These are phyloP conservation scores for Pseudogymnoascus sp. DNA, from an alignment of 2,329 filamentous ascomycete genomes.

Conservation along the genomic window DNA sequence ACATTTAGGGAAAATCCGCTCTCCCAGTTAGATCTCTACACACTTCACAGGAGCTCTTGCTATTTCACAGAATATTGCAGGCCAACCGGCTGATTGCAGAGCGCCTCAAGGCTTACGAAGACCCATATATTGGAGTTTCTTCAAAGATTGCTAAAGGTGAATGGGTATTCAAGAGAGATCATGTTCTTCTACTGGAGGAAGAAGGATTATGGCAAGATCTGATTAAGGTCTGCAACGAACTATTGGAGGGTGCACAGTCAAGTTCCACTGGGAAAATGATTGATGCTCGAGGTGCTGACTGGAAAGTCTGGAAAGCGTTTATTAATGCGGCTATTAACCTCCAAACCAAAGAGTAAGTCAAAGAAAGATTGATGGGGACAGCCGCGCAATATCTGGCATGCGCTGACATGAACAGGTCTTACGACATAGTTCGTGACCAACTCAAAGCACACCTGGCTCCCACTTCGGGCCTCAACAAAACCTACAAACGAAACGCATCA, in stretches of 20 bases:
- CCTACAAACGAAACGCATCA: constrained; percentile 29
- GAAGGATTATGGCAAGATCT: constrained; percentile 25
- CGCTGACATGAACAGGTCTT: neutral
- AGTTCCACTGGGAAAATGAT: constrained; percentile 21
- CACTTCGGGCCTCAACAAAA: constrained; percentile 27
- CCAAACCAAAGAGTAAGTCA: constrained; percentile 20
- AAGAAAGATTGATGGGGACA: constrained; percentile 11
- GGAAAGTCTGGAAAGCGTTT: constrained; percentile 28
- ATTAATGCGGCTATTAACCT: constrained; percentile 23
- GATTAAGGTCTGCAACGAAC: constrained; percentile 20
- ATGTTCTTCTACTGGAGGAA: constrained; percentile 22
- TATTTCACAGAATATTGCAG: constrained; percentile 25
- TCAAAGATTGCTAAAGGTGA: constrained; percentile 29
- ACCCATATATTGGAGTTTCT: constrained; percentile 26
- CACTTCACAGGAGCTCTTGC: constrained; percentile 28
- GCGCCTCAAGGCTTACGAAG: constrained; percentile 24
- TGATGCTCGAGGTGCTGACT: constrained; percentile 27
- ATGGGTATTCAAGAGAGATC: constrained; percentile 29
- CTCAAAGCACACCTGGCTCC: constrained; percentile 26
- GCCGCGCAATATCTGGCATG: neutral
- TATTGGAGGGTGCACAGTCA: constrained; percentile 26
- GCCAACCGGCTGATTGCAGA: constrained; percentile 22
- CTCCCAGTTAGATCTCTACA: constrained; percentile 27
- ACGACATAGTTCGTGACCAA: constrained; percentile 20
- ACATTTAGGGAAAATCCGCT: neutral